These are phyloP conservation scores for Microbotryum violaceum DNA, from an alignment of 1,284 basidiomycete species.

Conservation along the genomic window DNA sequence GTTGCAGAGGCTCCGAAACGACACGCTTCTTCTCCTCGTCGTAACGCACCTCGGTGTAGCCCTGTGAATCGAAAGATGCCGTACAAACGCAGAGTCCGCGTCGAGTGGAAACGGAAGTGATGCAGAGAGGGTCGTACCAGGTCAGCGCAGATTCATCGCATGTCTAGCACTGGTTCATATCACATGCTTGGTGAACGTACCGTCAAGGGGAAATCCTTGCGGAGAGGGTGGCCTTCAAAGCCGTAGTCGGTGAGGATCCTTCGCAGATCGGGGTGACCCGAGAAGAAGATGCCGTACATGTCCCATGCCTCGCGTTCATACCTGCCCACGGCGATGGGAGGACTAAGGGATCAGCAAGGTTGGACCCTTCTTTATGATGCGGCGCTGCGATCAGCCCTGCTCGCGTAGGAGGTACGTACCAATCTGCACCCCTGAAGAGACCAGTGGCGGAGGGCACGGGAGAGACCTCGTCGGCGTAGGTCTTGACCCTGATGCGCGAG, in stretches of 20 bases:
- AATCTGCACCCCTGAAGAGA: constrained; percentile 86
- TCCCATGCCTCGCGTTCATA: constrained; percentile 99
- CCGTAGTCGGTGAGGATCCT: constrained; percentile 98
- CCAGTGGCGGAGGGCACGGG: constrained; percentile 76
- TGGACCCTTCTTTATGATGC: too few species aligned
- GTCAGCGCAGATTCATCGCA: neutral
- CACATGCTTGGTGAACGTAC: constrained; percentile 42
- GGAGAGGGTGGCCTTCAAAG: constrained; percentile 94
- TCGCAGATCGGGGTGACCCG: constrained; percentile 92
- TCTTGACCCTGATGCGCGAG: constrained; percentile 87
- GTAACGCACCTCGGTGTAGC: constrained; percentile 95
- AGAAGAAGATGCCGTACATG: constrained; percentile 95
- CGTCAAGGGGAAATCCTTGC: constrained; percentile 96
- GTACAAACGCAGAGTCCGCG: neutral
- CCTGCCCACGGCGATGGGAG: constrained; percentile 44
- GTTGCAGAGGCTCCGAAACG: constrained; percentile 93
- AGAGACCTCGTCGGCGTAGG: constrained; percentile 92
- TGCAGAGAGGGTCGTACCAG: neutral
- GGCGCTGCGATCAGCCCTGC: too few species aligned
- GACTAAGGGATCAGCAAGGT: neutral
- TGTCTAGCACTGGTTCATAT: neutral
- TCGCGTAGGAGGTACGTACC: constrained; percentile 50
- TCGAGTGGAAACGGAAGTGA: neutral
- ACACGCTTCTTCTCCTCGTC: constrained; percentile 98
- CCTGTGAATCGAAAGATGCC: constrained; percentile 44